Percentiles rank a stretch among this genome's conserved stretches.
These are phyloP conservation scores for Blastomyces emzantsi DNA, from an alignment of 2,329 filamentous ascomycete species.

Conservation along the genomic window DNA sequence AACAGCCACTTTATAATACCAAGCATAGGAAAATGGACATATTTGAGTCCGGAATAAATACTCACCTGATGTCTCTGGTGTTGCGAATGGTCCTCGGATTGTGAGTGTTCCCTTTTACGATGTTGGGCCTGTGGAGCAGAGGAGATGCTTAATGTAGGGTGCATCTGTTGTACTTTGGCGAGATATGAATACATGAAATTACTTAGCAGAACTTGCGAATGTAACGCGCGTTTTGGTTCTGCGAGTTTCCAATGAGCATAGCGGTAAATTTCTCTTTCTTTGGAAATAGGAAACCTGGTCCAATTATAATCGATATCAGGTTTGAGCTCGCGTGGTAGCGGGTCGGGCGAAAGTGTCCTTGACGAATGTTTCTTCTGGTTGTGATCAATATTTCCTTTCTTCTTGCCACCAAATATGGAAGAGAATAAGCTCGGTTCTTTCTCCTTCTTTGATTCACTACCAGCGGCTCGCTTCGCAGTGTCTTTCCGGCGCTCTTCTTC, in stretches of 20 bases:
- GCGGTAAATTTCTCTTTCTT: conserved; percentile 93
- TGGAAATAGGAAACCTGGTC: conserved; percentile 88
- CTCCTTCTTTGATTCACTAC: conserved; percentile 68
- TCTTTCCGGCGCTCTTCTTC: conserved; percentile 68
- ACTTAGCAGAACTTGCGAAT: conserved; percentile 91
- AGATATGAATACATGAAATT: conserved; percentile 99
- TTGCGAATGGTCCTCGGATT: conserved; percentile 36
- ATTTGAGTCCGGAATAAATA: not conserved
- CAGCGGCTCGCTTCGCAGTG: conserved; percentile 62
- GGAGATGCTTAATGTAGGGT: conserved; percentile 87
- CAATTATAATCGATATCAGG: conserved; percentile 94
- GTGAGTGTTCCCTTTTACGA: conserved; percentile 25
- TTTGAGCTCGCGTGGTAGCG: conserved; percentile 60
- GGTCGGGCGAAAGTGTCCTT: conserved; percentile 71
- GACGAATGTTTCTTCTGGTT: conserved; percentile 61
- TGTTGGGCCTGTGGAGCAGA: conserved; percentile 59
- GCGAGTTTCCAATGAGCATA: conserved; percentile 99
- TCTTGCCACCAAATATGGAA: conserved; percentile 80
- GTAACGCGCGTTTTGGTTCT: conserved; percentile 84
- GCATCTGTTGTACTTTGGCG: conserved; percentile 97
- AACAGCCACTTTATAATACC: not conserved
- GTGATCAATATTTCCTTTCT: conserved; percentile 72
- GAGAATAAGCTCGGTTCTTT: conserved; percentile 84
- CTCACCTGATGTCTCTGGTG: conserved; percentile 38
- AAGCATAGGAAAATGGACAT: not conserved